These are phyloP conservation scores for Boletus vinaceobasis DNA, from an alignment of 768 basidiomycete genomes.

Conservation along the genomic window DNA sequence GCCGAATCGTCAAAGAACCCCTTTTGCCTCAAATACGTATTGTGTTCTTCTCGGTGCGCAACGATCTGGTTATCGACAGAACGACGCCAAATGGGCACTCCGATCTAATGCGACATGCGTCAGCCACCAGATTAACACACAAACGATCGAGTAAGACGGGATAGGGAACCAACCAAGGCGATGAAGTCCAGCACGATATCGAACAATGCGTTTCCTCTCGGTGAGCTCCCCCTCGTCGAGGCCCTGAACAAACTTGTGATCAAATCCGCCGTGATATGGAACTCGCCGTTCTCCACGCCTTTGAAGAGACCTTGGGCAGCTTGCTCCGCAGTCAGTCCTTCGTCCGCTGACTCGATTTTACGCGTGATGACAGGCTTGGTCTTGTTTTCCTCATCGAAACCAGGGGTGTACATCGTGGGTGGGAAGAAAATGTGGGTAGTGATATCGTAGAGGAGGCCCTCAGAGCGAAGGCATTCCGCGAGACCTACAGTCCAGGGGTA, in stretches of 20 bases:
- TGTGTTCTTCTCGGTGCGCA: slow-evolving; percentile 46
- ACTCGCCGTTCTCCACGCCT: slow-evolving; percentile 69
- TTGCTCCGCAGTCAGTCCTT: slow-evolving; percentile 57
- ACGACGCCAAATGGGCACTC: slow-evolving; percentile 49
- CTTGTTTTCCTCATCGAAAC: slow-evolving; percentile 71
- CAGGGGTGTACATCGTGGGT: slow-evolving; percentile 74
- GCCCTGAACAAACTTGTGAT: slow-evolving; percentile 65
- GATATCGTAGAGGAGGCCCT: slow-evolving; percentile 75
- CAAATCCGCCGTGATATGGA: slow-evolving; percentile 73
- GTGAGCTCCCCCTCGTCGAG: slow-evolving; percentile 57
- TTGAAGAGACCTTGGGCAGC: slow-evolving; percentile 58
- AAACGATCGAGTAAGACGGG: not conserved
- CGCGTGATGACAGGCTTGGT: slow-evolving; percentile 72
- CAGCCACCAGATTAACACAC: not conserved
- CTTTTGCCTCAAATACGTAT: not conserved
- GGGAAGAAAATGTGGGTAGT: slow-evolving; percentile 81
- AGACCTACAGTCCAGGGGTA: slow-evolving; percentile 47
- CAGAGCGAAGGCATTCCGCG: slow-evolving; percentile 78
- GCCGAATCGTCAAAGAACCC: not conserved
- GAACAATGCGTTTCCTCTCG: slow-evolving; percentile 54
- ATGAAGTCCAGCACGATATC: slow-evolving; percentile 45
- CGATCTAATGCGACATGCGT: slow-evolving; percentile 36
- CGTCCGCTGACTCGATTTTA: slow-evolving; percentile 75
- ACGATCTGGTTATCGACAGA: slow-evolving; percentile 47
- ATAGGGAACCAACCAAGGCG: slow-evolving; percentile 40